Percentiles rank a stretch among this genome's conserved stretches.
Conservation (phyloP, 2,329 filamentous ascomycete genomes). For the Ascochyta lentis region DNA sequence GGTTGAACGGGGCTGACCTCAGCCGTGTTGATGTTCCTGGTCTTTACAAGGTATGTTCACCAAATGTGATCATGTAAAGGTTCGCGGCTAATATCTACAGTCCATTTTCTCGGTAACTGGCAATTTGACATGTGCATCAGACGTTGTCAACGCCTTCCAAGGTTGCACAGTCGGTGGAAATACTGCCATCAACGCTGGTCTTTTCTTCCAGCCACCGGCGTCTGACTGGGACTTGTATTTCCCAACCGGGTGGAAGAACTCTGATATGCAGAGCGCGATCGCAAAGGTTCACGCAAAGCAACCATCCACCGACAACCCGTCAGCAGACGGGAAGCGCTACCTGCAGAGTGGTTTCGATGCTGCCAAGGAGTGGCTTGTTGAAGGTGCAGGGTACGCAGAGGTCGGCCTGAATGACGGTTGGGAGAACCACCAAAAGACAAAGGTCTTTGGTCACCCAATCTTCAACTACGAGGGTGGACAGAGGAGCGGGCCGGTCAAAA, state of each 20-base stretch:
- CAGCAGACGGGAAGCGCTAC: slow-evolving; percentile 55
- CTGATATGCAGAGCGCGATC: slow-evolving; percentile 57
- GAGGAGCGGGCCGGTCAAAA: slow-evolving; percentile 57
- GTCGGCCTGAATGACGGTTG: slow-evolving; percentile 57
- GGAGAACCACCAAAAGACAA: slow-evolving; percentile 52
- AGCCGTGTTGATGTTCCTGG: slow-evolving; percentile 63
- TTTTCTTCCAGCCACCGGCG: slow-evolving; percentile 61
- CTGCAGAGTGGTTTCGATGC: slow-evolving; percentile 57
- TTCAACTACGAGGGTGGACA: slow-evolving; percentile 60
- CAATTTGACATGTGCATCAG: slow-evolving; percentile 51
- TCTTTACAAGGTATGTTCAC: slow-evolving; percentile 48
- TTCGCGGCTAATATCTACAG: not conserved
- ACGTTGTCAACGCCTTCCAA: slow-evolving; percentile 53
- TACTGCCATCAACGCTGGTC: slow-evolving; percentile 62
- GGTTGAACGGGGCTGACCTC: slow-evolving; percentile 57
- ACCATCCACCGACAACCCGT: slow-evolving; percentile 54
- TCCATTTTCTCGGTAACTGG: slow-evolving; percentile 56
- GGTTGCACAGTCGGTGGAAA: slow-evolving; percentile 61
- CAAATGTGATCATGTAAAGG: not conserved
- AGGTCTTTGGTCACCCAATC: slow-evolving; percentile 57
- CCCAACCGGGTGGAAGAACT: slow-evolving; percentile 59
- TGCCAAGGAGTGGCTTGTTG: slow-evolving; percentile 59
- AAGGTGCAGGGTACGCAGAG: slow-evolving; percentile 56
- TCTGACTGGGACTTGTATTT: slow-evolving; percentile 61
- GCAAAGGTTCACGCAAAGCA: slow-evolving; percentile 54